These are phyloP conservation scores for Ascodesmis nigricans DNA, from an alignment of 495 filamentous ascomycete genomes.

Conservation along the genomic window DNA sequence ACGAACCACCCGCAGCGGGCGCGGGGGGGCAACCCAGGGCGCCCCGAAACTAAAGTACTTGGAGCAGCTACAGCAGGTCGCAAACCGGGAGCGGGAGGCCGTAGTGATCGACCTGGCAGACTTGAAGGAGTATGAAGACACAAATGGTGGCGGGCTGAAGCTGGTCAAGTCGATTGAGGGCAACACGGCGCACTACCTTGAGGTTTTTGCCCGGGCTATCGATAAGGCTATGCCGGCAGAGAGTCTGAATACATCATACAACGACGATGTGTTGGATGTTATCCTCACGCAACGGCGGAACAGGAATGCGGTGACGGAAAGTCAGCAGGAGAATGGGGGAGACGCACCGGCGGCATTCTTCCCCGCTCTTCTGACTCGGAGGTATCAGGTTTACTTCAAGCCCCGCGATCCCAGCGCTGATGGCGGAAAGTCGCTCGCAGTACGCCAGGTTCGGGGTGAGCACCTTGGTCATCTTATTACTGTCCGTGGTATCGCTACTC, in stretches of 20 bases:
- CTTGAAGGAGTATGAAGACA: constrained; percentile 46
- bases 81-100: constrained; percentile 51
- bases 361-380: constrained; percentile 72
- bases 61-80: constrained; percentile 67
- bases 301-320: constrained; percentile 55
- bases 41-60: constrained; percentile 57
- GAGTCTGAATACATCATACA: constrained; percentile 61
- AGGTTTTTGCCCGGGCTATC: constrained; percentile 68
- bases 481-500: constrained; percentile 77
- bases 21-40: constrained; percentile 25
- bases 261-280: constrained; percentile 91
- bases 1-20: constrained; percentile 26
- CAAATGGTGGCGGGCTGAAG: constrained; percentile 45
- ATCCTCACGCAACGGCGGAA: constrained; percentile 78
- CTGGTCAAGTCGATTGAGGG: constrained; percentile 66
- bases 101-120: constrained; percentile 81
- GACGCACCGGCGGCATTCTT: constrained; percentile 44
- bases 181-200: constrained; percentile 89
- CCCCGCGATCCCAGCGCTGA: constrained; percentile 49
- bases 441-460: constrained; percentile 76
- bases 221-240: constrained; percentile 71
- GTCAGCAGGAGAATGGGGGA: constrained; percentile 28
- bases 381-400: constrained; percentile 91
- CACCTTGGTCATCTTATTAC: constrained; percentile 87
- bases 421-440: constrained; percentile 61